Base-by-base conservation (phyloP, 106 monocot genomes). In the Apostasia shenzhenica region DNA sequence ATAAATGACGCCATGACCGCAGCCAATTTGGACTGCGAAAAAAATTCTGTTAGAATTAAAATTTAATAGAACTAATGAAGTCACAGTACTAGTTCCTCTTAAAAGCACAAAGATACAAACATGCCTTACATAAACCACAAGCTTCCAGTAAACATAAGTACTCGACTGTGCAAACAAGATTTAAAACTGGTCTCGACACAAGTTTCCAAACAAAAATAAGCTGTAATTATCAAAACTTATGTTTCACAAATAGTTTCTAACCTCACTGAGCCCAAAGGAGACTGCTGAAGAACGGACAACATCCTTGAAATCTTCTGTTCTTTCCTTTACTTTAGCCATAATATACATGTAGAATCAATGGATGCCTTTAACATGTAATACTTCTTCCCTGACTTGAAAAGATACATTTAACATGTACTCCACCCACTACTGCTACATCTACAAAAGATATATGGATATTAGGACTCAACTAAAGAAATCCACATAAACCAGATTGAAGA, bases 301-400 rank as follows among this genome's bases (percentile, higher is more conserved):
- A 75, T 89, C 89, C 68, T 89, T 95, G 56, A 92, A 95, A 80
- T 95, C 95, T 70, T 91, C 95, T 6, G 82, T 92, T 66, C 92
- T 79, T 14, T 95, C 95, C 78, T 64, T 89, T 69, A 45, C 60
- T 57, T 69, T 88, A 52, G 91, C 71, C 95, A 95, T 95, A 26
- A 7, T 41, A 12, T 61, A 70, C 61, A 54, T 43, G 57, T 57
- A 6, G 45, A 44, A 57, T 13, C 14, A 7, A 39, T 68, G 4
- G 41, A 14, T 48, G 37, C 62, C 8, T 40, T 45, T 62, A 62
- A 44, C 45, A 62, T 62, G 4, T 8, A 50, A 50, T 8, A 50
- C 8, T 50, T 50, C 50, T 50, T 26, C 26, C 26, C 26, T 26
- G 26, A 26, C 26, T 26, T 26, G 26, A 26, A 26, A 26, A 26